Conservation (phyloP, 2,329 filamentous ascomycete genomes). For the Alternaria triticina region DNA sequence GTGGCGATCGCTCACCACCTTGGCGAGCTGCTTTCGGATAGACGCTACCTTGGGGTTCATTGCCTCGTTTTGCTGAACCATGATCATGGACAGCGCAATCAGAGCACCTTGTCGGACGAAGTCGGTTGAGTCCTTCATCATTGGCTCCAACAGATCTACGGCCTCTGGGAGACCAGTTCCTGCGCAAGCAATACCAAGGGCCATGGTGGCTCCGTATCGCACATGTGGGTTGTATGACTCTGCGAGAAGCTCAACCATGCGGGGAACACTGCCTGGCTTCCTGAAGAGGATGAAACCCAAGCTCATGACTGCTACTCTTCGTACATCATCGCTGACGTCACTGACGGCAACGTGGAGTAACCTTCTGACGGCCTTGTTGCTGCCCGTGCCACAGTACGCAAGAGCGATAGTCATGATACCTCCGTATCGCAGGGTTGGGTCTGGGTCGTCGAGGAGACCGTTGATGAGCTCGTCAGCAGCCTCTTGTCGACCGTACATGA, state of each 20-base stretch:
- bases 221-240: constrained; percentile 99
- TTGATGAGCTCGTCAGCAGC: constrained; percentile 94
- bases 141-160: constrained; percentile 94
- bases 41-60: constrained; percentile 96
- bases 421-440: constrained; percentile 91
- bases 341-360: constrained; percentile 95
- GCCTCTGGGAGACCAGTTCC: constrained; percentile 96
- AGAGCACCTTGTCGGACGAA: constrained; percentile 97
- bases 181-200: constrained; percentile 95
- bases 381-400: constrained; percentile 95
- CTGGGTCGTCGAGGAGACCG: constrained; percentile 88
- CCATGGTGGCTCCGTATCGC: constrained; percentile 97
- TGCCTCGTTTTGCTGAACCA: constrained; percentile 98
- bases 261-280: constrained; percentile 94
- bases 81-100: constrained; percentile 94
- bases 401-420: constrained; percentile 99
- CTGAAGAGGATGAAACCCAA: constrained; percentile 98
- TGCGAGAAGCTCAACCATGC: constrained; percentile 97
- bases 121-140: constrained; percentile 99
- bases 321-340: constrained; percentile 97
- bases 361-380: constrained; percentile 98
- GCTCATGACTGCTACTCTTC: constrained; percentile 95
- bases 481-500: constrained; percentile 97
- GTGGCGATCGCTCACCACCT: constrained; percentile 91
- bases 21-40: constrained; percentile 91